Base-by-base conservation (phyloP, 495 filamentous ascomycete genomes). In the Wilcoxina mikolae region DNA sequence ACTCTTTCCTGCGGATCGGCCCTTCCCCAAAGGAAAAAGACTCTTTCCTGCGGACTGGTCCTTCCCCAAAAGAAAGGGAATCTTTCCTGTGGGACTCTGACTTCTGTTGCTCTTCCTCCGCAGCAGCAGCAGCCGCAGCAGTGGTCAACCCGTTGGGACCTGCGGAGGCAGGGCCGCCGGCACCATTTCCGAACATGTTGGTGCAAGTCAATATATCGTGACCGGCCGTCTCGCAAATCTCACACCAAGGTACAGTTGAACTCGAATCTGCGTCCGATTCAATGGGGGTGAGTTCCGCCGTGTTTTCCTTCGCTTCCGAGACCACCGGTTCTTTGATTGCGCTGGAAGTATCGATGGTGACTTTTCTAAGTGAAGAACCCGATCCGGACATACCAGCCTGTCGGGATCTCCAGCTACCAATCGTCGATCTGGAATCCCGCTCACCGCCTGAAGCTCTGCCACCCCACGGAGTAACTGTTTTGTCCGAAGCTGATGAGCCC, bases 151-250 rank as follows among this genome's bases (percentile, higher is more conserved):
- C 63, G 38, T 59, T 55, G 4, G 62, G 62, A 17, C 61, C 61
- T 11, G 62, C 58, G 18, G 58, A 56, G 4, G 61, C 62, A 26
- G 61, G 62, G 2, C 61, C 62, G 10, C 58, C 59, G 24, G 57
- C 57, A 15, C 51, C 69, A 18, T 69, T 56, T n/a, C 73, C 79
- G 64, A 89, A 87, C 78, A 93, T 87, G 64, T 82, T 91, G 28
- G 85, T 86, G 71, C 90, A 96, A 18, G 81, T 91, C 31, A 96
- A 69, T 56, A 96, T 94, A 58, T 96, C 90, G 60, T 96, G 90
- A 15, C 90, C 90, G n/a, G 76, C 74, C 1, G 83, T 84, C 68
- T 96, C 90, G 68, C 90, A 95, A 47, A 96, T 89, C 69, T 96
- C 90, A 70, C 90, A 96, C 85, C 89, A 95, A 55, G 89, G 74